Conservation (phyloP, 129 eudicot genomes). For the carrot (Daucus carota) region DH1_v3.0 NC_030388.2:27901501-27902000, state of each 20-base stretch:
- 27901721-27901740: slow-evolving; percentile 84
- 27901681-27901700: not conserved
- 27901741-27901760: slow-evolving; percentile 60
- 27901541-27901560: not conserved
- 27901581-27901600: not conserved
- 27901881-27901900: not conserved
- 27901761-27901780: slow-evolving; percentile 79
- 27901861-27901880: not conserved
- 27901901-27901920: slow-evolving; percentile 43
- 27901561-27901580: not conserved
- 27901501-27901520: not conserved
- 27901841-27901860: not conserved
- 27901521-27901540: not conserved
- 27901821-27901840: not conserved
- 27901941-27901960: slow-evolving; percentile 99
- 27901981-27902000: slow-evolving; percentile 84
- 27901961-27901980: slow-evolving; percentile 95
- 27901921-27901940: slow-evolving; percentile 96
- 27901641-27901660: not conserved
- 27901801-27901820: slow-evolving; percentile 82
- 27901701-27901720: slow-evolving; percentile 71
- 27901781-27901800: slow-evolving; percentile 99
- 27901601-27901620: not conserved
- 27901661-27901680: not conserved
- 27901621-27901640: not conserved